These are phyloP conservation scores for Kernera saxatilis DNA, from an alignment of 345 rosid genomes.

Conservation along the genomic window DNA sequence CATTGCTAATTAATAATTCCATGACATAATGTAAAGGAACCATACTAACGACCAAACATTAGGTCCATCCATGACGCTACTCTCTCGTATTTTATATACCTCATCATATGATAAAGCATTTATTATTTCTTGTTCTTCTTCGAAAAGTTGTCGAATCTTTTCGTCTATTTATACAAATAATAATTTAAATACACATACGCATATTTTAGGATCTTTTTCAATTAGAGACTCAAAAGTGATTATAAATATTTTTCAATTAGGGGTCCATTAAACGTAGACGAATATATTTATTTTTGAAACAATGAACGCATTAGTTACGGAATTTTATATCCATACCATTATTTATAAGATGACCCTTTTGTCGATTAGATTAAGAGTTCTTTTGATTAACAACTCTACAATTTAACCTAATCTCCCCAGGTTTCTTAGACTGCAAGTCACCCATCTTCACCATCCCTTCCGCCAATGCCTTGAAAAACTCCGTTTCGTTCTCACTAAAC, in stretches of 20 bases:
- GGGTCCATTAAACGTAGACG: too few relatives aligned
- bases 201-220: too few relatives aligned
- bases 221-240: too few relatives aligned
- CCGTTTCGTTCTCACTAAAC: constrained; percentile 40
- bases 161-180: neutral
- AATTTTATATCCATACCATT: too few relatives aligned
- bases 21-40: constrained; percentile 4
- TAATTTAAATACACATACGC: too few relatives aligned
- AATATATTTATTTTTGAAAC: too few relatives aligned
- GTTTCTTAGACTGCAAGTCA: constrained; percentile 53
- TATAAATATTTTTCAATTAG: too few relatives aligned
- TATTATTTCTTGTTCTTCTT: neutral
- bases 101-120: neutral
- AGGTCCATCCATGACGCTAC: constrained; percentile 5
- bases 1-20: neutral
- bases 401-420: constrained; percentile 61
- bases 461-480: constrained; percentile 54
- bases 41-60: constrained; percentile 12
- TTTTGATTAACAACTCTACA: constrained; percentile 55
- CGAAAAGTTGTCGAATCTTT: neutral
- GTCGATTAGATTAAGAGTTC: constrained; percentile 4
- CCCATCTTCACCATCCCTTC: constrained; percentile 88
- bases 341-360: neutral
- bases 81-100: neutral
- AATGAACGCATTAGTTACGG: neutral